Conservation (phyloP, 176 grass and related monocot genomes). For the Panicum miliaceum region DNA sequence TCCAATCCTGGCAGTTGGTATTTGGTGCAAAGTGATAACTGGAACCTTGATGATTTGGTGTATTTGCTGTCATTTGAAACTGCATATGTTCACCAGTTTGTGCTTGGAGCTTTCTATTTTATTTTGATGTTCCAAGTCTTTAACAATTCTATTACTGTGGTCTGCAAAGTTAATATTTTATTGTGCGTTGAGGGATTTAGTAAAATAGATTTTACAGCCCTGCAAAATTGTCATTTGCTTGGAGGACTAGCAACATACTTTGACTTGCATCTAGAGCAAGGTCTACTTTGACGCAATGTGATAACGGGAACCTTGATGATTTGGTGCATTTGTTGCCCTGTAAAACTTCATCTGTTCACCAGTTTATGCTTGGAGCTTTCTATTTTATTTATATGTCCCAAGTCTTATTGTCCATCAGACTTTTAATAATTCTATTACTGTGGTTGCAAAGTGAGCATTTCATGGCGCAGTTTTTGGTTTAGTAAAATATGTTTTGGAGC, state of each 20-base stretch:
- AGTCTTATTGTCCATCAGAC: background rate
- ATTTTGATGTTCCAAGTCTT: background rate
- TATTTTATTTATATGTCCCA: background rate
- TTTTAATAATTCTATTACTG: background rate
- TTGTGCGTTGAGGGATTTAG: conserved; percentile 13
- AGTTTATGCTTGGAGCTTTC: conserved; percentile 25
- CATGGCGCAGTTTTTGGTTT: conserved; percentile 3
- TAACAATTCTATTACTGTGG: background rate
- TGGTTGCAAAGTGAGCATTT: background rate
- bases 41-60: conserved; percentile 8
- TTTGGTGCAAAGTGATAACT: background rate
- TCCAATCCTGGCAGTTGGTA: background rate
- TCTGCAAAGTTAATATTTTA: conserved; percentile 1
- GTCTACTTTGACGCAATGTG: background rate
- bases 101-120: conserved; percentile 23
- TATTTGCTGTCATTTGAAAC: background rate
- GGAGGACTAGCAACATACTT: background rate
- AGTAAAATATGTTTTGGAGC: background rate
- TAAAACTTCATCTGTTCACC: conserved; percentile 11
- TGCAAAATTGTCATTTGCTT: background rate
- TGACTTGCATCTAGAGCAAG: background rate
- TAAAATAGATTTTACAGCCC: background rate
- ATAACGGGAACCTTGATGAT: background rate
- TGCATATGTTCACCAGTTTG: conserved; percentile 10
- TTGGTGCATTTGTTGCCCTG: background rate